These are phyloP conservation scores for Paraphoma sp. DNA, from an alignment of 2,329 filamentous ascomycete genomes.

Conservation along the genomic window DNA sequence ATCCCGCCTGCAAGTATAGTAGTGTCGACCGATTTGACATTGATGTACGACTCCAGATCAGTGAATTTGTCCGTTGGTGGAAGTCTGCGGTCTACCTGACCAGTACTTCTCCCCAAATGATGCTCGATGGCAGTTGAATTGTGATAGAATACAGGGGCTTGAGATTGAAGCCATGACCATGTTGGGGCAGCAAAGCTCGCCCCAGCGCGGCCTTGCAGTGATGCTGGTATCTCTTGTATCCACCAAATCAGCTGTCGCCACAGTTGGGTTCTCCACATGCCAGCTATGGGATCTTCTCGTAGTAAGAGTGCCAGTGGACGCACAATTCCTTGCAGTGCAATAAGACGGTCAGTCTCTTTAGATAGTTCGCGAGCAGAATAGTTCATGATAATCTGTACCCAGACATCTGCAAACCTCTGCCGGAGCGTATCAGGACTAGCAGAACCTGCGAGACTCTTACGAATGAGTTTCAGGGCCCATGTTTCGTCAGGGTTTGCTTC, in stretches of 20 bases:
- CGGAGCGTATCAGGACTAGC: not conserved
- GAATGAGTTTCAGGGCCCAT: slow-evolving; percentile 12
- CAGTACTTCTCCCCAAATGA: too few species aligned
- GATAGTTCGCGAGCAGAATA: slow-evolving; percentile 11
- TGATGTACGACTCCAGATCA: not conserved
- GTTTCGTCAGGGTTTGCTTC: slow-evolving; percentile 11
- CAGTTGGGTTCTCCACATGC: slow-evolving; percentile 10
- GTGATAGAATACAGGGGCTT: slow-evolving; percentile 5
- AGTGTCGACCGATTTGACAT: not conserved
- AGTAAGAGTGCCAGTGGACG: not conserved
- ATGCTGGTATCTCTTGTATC: not conserved
- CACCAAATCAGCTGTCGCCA: slow-evolving; percentile 13
- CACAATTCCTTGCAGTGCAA: slow-evolving; percentile 13
- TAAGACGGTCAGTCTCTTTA: slow-evolving; percentile 7
- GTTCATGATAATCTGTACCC: slow-evolving; percentile 9
- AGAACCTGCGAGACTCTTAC: slow-evolving; percentile 5
- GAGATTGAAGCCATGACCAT: slow-evolving; percentile 12
- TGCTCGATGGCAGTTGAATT: not conserved
- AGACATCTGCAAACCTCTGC: slow-evolving; percentile 2
- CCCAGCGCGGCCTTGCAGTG: not conserved
- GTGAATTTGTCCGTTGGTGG: not conserved
- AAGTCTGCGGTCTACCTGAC: not conserved
- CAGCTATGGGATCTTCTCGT: slow-evolving; percentile 6
- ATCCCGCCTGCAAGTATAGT: not conserved
- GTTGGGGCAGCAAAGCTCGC: slow-evolving; percentile 2